Conservation (phyloP, 2,329 filamentous ascomycete species). For the Microdochium trichocladiopsis region DNA sequence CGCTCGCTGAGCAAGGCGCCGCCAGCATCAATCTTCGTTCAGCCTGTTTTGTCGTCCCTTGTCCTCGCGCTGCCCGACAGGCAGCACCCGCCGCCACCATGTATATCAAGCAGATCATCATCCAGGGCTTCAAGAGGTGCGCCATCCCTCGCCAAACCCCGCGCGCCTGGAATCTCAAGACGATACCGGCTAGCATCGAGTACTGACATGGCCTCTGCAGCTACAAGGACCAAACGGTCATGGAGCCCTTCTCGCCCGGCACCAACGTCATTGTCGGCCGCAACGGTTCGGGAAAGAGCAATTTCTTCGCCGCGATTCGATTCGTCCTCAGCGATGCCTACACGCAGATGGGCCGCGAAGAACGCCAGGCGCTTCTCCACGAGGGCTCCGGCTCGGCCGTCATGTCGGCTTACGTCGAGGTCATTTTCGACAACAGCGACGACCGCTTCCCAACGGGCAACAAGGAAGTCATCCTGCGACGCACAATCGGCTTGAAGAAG, state of each 20-base stretch:
- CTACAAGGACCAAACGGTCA: constrained; percentile 99
- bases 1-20: neutral
- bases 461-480: constrained; percentile 81
- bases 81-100: constrained; percentile 44
- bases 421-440: constrained; percentile 97
- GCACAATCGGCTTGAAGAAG: constrained; percentile 95
- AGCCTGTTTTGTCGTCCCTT: constrained; percentile 5
- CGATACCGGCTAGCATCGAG: constrained; percentile 7
- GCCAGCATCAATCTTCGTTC: neutral
- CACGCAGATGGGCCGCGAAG: constrained; percentile 89
- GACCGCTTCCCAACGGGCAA: constrained; percentile 91
- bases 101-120: constrained; percentile 99
- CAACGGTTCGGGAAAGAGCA: constrained; percentile 98
- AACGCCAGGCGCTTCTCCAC: constrained; percentile 92
- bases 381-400: constrained; percentile 96
- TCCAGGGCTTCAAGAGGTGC: constrained; percentile 98
- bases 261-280: constrained; percentile 98
- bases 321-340: constrained; percentile 98
- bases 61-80: constrained; percentile 22
- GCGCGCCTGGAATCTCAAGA: neutral
- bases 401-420: constrained; percentile 98
- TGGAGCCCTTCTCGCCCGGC: constrained; percentile 94
- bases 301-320: constrained; percentile 98
- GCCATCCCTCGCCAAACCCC: constrained; percentile 1
- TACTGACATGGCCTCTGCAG: constrained; percentile 36